Evolutionary conservation across 352 stramenopile species (phyloP).

Genomic region (Globisporangium nodosum): DNA sequence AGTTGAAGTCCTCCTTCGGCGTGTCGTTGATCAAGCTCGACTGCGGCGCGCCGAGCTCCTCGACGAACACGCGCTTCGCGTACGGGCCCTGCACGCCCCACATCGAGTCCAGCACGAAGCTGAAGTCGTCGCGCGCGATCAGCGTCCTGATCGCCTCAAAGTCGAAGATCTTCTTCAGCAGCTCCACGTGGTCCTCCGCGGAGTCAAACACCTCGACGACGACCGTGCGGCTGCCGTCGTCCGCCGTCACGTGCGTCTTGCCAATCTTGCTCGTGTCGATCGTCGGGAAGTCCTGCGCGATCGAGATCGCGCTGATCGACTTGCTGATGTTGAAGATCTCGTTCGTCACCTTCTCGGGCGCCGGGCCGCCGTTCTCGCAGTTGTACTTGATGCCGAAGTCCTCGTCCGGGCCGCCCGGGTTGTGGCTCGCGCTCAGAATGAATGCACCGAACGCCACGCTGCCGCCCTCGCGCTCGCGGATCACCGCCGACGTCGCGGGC

Average conservation of each 20-base stretch:
- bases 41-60: constrained; percentile 89
- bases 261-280: constrained; percentile 70
- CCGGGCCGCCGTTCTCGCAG: constrained; percentile 95
- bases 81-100: constrained; percentile 97
- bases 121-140: constrained; percentile 90
- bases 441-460: constrained; percentile 93
- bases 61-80: constrained; percentile 93
- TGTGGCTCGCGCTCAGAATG: constrained; percentile 98
- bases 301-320: constrained; percentile 94
- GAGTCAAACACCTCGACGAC: constrained; percentile 97
- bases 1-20: constrained; percentile 96
- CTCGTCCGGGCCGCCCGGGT: constrained; percentile 96
- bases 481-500: constrained; percentile 95
- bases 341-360: constrained; percentile 96
- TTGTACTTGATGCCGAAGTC: constrained; percentile 99
- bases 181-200: constrained; percentile 93
- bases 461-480: constrained; percentile 93
- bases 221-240: constrained; percentile 89
- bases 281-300: constrained; percentile 74
- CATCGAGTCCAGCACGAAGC: constrained; percentile 97
- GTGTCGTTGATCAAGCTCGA: constrained; percentile 89
- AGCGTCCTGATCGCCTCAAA: constrained; percentile 94
- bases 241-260: constrained; percentile 63
- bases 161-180: constrained; percentile 98
- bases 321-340: constrained; percentile 95